Evolutionary conservation across 2,329 filamentous ascomycete species (phyloP), one percentile per base, ranked within the genome.

Genomic region (Clarireedia monteithiana): DNA sequence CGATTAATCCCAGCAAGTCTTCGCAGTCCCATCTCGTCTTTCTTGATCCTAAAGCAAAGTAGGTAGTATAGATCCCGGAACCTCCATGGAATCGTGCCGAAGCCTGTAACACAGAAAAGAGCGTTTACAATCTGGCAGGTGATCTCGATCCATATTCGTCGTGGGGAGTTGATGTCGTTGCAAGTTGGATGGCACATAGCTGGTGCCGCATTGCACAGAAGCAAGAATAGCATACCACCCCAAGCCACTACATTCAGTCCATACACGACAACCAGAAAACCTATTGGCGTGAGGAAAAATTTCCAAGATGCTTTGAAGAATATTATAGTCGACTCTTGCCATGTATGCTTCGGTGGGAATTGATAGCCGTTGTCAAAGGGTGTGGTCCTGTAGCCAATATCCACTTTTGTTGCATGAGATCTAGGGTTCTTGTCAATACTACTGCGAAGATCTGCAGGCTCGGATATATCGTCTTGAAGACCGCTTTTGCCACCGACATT

Each of bases 191-290:
- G 73, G 74, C 89, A 90, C 87, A 90, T 90, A 58, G 82, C 82
- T 6, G 85, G 84, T 2, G 82, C 75, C 55, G 79, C 89, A 65
- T 90, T 89, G 74, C 85, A 87, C 26, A 95, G 81, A 2, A 96
- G 76, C 17, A 95, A 75, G 72, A 95, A 95, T 36, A 95, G 77
- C 90, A 95, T 95, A 57, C 87, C 89, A 51, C 90, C 90, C 90
- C 90, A 95, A 0, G 88, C 91, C 9, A 95, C 82, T 20, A 95
- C 80, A 61, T 92, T 91, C 56, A 94, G 78, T 12, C 86, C 83
- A 70, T 95, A 95, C 5, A 95, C 69, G 2, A 84, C 87, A 42
- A 92, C 81, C 53, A 89, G 74, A 68, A 94, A 90, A 2, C 90
- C 89, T 54, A 88, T 71, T 0, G 86, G 86, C 0, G 89, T 95